phyloP scores from a whole-genome alignment of 2,329 filamentous ascomycete species.

The Bipolaris oryzae region DNA sequence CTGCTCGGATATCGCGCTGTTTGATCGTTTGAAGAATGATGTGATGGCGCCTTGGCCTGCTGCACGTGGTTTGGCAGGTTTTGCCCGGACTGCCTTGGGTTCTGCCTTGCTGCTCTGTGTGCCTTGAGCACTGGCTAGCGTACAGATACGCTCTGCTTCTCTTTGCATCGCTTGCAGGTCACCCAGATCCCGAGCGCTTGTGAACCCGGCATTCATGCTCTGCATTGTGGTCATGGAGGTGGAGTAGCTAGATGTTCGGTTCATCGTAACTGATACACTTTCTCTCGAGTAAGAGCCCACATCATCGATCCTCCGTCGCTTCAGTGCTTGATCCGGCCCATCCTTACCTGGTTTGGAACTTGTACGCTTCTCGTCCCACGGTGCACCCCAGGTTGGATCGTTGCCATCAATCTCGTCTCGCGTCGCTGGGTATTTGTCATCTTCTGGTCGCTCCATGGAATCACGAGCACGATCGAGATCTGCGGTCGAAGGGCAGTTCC shows the following conservation, averaged over 20 bases:
- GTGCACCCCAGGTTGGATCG: slow-evolving; percentile 26
- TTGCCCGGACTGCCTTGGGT: slow-evolving; percentile 23
- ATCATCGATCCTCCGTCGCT: slow-evolving; percentile 37
- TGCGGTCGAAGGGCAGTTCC: slow-evolving; percentile 62
- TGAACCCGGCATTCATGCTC: slow-evolving; percentile 39
- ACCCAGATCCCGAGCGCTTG: slow-evolving; percentile 45
- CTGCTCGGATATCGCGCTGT: slow-evolving; percentile 20
- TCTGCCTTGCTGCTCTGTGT: slow-evolving; percentile 26
- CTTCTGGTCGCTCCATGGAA: slow-evolving; percentile 40
- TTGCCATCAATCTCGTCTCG: slow-evolving; percentile 45
- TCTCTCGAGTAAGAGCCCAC: slow-evolving; percentile 13
- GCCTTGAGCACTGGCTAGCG: slow-evolving; percentile 32
- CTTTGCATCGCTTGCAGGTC: slow-evolving; percentile 48
- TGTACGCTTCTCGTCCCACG: slow-evolving; percentile 18
- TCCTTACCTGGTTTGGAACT: slow-evolving; percentile 8
- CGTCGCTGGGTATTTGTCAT: slow-evolving; percentile 44
- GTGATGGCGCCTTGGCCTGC: slow-evolving; percentile 60
- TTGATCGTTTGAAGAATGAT: slow-evolving; percentile 56
- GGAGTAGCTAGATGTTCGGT: slow-evolving; percentile 36
- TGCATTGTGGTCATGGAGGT: slow-evolving; percentile 32
- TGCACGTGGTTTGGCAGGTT: slow-evolving; percentile 44
- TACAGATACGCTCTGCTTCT: slow-evolving; percentile 40
- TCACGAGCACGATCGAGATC: slow-evolving; percentile 31
- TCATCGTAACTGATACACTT: slow-evolving; percentile 39
- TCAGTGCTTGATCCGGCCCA: slow-evolving; percentile 20